A percentile compares a stretch with the other conserved stretches of the same genome.
Evolutionary conservation across 176 grass and related monocot genomes (phyloP).

Genomic region (Areca catechu): DNA sequence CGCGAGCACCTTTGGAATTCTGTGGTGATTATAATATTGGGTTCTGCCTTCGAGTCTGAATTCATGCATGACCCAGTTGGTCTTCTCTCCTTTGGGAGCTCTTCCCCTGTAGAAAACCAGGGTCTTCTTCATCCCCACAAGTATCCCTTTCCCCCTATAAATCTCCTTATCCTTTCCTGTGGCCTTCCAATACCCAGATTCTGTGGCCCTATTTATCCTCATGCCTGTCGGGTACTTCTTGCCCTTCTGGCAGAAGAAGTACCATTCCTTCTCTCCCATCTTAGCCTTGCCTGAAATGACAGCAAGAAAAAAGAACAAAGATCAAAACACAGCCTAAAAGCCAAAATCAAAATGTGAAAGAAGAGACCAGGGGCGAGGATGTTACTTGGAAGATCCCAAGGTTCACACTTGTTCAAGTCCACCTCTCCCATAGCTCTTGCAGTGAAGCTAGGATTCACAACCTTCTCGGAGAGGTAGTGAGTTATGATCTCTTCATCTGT

Average conservation of each 20-base stretch:
- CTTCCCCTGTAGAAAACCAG: conserved; percentile 77
- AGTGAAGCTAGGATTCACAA: conserved; percentile 30
- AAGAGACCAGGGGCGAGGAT: too few species aligned
- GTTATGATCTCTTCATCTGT: conserved; percentile 42
- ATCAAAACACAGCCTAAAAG: too few species aligned
- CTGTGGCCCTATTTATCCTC: conserved; percentile 66
- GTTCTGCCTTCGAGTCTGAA: conserved; percentile 45
- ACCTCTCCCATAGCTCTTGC: conserved; percentile 21
- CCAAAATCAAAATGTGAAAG: too few species aligned
- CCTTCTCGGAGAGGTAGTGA: conserved; percentile 37
- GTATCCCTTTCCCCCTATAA: conserved; percentile 11
- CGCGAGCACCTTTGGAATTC: conserved; percentile 10
- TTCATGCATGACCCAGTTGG: conserved; percentile 85
- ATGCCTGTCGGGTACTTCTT: conserved; percentile 64
- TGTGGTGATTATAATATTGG: conserved; percentile 8
- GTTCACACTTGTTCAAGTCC: conserved; percentile 9
- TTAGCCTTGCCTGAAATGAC: conserved; percentile 47
- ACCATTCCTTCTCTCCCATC: conserved; percentile 70
- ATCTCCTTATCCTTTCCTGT: conserved; percentile 80
- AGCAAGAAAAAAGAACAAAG: not conserved
- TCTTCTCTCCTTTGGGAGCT: conserved; percentile 57
- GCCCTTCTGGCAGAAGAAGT: conserved; percentile 52
- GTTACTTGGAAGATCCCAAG: conserved; percentile 10
- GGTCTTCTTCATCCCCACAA: conserved; percentile 80
- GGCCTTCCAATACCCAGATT: conserved; percentile 74